Evolutionary conservation across 169 alveolate species (phyloP).

Genomic region (Plasmodium reichenowi): DNA sequence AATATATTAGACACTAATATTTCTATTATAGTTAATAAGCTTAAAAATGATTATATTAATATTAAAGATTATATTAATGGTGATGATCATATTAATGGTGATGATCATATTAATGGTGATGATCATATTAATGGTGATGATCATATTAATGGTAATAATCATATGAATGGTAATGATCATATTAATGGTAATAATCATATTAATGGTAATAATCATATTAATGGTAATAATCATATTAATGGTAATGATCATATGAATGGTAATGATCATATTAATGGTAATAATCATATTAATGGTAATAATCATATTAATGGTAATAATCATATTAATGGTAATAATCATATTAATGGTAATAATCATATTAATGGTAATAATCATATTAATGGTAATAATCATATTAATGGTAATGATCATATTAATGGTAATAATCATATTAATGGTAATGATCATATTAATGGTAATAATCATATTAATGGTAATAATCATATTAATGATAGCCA

Average conservation of each 20-base stretch:
- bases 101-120: background rate
- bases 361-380: background rate
- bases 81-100: background rate
- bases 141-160: background rate
- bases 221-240: background rate
- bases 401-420: background rate
- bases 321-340: background rate
- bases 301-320: background rate
- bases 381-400: background rate
- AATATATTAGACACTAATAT: background rate
- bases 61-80: background rate
- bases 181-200: background rate
- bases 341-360: background rate
- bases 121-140: background rate
- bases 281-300: background rate
- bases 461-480: background rate
- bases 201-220: background rate
- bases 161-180: background rate
- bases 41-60: background rate
- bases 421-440: background rate
- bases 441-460: background rate
- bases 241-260: background rate
- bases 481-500: background rate
- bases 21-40: too few species aligned
- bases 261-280: background rate